phyloP scores from a whole-genome alignment of 768 basidiomycete genomes.

The Psilocybe azurescens region DNA sequence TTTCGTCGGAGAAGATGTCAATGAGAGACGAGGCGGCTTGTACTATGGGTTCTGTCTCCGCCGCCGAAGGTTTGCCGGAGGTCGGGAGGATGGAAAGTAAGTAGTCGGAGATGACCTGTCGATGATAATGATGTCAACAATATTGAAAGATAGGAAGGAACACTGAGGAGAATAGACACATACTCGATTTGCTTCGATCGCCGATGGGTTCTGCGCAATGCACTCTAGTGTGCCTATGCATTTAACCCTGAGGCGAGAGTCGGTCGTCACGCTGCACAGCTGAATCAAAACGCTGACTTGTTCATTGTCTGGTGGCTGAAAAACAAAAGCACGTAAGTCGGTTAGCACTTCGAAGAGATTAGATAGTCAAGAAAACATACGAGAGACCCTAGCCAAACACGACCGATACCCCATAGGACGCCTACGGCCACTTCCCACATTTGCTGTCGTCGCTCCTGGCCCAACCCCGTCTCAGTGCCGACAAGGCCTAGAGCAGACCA shows the following conservation, averaged over 20 bases:
- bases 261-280: conserved; percentile 59
- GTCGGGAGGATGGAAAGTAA: conserved; percentile 68
- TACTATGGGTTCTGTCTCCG: conserved; percentile 71
- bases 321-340: neutral
- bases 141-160: neutral
- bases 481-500: conserved; percentile 67
- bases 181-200: conserved; percentile 71
- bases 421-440: conserved; percentile 84
- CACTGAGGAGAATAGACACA: conserved; percentile 5
- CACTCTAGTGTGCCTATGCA: conserved; percentile 87
- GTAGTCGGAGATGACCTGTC: conserved; percentile 66
- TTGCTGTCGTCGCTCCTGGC: conserved; percentile 72
- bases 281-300: conserved; percentile 71
- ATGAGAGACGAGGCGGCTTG: conserved; percentile 85
- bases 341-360: neutral
- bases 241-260: conserved; percentile 67
- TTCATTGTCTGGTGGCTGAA: conserved; percentile 60
- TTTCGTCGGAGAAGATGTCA: conserved; percentile 94
- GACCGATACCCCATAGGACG: conserved; percentile 88
- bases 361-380: conserved; percentile 41
- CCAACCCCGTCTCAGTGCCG: conserved; percentile 62
- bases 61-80: conserved; percentile 39
- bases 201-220: conserved; percentile 71
- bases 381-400: conserved; percentile 70
- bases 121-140: neutral